These are phyloP conservation scores for Lentinula boryana DNA, from an alignment of 768 basidiomycete genomes.

Conservation along the genomic window DNA sequence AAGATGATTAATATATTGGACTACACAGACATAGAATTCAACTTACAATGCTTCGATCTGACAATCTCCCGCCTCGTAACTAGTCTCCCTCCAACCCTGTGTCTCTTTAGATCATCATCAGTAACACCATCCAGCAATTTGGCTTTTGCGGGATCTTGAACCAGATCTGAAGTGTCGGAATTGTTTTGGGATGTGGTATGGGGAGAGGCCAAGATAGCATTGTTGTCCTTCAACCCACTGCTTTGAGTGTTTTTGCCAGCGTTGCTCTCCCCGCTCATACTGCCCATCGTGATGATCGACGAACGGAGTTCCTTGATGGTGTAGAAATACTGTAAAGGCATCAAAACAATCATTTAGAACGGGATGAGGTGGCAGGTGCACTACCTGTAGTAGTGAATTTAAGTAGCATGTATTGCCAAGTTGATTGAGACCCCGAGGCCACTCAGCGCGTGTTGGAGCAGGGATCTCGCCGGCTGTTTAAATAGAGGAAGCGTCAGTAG, in stretches of 20 bases:
- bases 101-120: conserved; percentile 76
- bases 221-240: neutral
- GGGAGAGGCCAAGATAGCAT: neutral
- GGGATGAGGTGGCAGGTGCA: conserved; percentile 5
- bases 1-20: conserved; percentile 4
- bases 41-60: conserved; percentile 79
- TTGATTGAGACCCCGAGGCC: conserved; percentile 84
- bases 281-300: conserved; percentile 55
- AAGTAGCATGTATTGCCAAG: conserved; percentile 86
- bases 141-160: neutral
- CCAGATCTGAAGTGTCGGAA: neutral
- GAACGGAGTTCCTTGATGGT: conserved; percentile 89
- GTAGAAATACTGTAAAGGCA: conserved; percentile 74
- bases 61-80: conserved; percentile 78
- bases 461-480: conserved; percentile 59
- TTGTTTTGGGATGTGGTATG: neutral
- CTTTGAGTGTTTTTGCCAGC: conserved; percentile 44
- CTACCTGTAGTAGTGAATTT: conserved; percentile 71
- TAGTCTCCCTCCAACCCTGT: conserved; percentile 82
- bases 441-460: conserved; percentile 48
- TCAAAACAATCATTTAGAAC: neutral
- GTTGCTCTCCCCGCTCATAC: conserved; percentile 29
- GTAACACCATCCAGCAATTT: conserved; percentile 19
- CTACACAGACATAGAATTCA: neutral
- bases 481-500: neutral